phyloP scores from a whole-genome alignment of 768 basidiomycete genomes.

The Boletus tomentosulus region DNA sequence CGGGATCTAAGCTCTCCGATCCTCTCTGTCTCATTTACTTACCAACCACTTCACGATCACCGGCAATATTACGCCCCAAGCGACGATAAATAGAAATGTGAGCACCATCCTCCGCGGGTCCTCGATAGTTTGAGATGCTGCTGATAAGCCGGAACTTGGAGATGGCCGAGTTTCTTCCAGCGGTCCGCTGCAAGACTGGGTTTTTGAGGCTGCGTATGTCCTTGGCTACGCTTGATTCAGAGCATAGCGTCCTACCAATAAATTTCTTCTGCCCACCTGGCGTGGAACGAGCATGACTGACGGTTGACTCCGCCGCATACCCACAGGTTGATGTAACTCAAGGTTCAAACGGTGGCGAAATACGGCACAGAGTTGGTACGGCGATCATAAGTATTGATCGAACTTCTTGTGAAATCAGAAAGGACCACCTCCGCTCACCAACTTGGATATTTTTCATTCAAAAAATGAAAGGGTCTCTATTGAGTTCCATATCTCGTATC shows the following conservation, averaged over 20 bases:
- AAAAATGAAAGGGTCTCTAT: constrained; percentile 14
- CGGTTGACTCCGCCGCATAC: background rate
- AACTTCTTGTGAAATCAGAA: constrained; percentile 12
- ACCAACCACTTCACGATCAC: background rate
- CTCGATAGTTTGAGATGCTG: constrained; percentile 20
- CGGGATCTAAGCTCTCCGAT: constrained; percentile 22
- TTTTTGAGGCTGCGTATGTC: background rate
- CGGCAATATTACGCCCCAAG: constrained; percentile 3
- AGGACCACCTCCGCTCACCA: constrained; percentile 7
- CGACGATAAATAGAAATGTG: constrained; percentile 4
- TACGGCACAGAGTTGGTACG: constrained; percentile 11
- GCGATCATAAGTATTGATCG: constrained; percentile 24
- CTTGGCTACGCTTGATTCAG: constrained; percentile 1
- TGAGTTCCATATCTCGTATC: constrained; percentile 14
- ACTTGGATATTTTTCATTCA: constrained; percentile 26
- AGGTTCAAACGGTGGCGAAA: constrained; percentile 11
- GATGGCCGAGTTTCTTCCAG: background rate
- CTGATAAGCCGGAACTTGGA: constrained; percentile 15
- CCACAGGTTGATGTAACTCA: constrained; percentile 11
- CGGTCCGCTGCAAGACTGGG: background rate
- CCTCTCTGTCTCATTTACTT: background rate
- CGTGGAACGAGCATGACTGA: background rate
- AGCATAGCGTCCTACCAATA: background rate
- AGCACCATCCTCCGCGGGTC: constrained; percentile 23
- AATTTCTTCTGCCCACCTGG: background rate